These are phyloP conservation scores for Fusarium nurragi DNA, from an alignment of 2,329 filamentous ascomycete species.

Conservation along the genomic window DNA sequence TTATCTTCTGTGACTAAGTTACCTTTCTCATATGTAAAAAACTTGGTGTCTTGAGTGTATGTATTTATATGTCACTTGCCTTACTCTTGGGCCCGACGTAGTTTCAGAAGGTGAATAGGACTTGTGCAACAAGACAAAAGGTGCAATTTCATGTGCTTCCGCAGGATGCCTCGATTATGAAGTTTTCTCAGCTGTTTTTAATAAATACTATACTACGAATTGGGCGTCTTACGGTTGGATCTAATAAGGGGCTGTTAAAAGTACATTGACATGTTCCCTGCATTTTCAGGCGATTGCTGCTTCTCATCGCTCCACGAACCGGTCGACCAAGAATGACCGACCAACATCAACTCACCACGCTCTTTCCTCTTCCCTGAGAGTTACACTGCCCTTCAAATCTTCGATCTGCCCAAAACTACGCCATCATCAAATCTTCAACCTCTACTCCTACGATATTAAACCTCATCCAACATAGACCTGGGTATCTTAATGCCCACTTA, in stretches of 20 bases:
- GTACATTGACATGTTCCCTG: background rate
- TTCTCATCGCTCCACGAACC: background rate
- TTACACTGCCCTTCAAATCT: background rate
- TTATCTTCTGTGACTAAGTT: too few species aligned
- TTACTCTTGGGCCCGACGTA: background rate
- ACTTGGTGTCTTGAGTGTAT: background rate
- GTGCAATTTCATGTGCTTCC: background rate
- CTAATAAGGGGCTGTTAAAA: background rate
- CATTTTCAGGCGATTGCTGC: background rate
- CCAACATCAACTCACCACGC: background rate
- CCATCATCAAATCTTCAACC: slow-evolving; percentile 1
- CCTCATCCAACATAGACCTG: slow-evolving; percentile 11
- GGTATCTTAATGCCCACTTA: background rate
- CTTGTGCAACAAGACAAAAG: background rate
- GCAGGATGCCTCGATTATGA: background rate
- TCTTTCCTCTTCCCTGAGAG: slow-evolving; percentile 1
- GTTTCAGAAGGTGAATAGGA: background rate
- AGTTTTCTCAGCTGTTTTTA: background rate
- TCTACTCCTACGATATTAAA: slow-evolving; percentile 17
- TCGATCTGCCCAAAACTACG: background rate
- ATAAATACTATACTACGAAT: background rate
- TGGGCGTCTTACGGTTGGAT: background rate
- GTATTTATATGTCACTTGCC: background rate
- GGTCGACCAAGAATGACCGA: background rate
- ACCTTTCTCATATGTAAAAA: too few species aligned